Evolutionary conservation across 352 stramenopile species (phyloP).

Genomic region (Phytophthora boehmeriae): DNA sequence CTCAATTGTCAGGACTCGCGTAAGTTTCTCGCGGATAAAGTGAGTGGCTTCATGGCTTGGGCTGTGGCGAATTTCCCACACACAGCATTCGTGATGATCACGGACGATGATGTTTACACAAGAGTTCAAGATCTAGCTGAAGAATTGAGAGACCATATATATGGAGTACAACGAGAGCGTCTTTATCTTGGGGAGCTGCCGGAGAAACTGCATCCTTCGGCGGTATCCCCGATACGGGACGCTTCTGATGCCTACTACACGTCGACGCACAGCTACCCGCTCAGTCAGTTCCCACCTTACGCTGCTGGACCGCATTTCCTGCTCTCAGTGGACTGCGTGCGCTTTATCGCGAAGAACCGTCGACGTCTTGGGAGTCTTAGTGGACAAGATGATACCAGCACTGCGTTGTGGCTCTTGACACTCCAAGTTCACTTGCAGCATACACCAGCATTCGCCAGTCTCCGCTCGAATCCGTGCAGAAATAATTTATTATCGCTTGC

Average conservation of each 20-base stretch:
- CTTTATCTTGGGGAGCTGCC: conserved; percentile 3
- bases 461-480: conserved; percentile 21
- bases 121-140: conserved; percentile 21
- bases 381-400: conserved; percentile 51
- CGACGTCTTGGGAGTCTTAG: conserved; percentile 27
- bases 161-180: background rate
- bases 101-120: conserved; percentile 51
- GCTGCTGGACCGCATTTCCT: conserved; percentile 46
- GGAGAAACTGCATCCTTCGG: conserved; percentile 2
- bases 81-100: conserved; percentile 41
- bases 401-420: conserved; percentile 50
- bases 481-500: conserved; percentile 39
- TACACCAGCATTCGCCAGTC: background rate
- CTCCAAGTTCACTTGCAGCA: conserved; percentile 45
- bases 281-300: conserved; percentile 34
- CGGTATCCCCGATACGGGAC: conserved; percentile 20
- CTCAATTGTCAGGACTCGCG: conserved; percentile 54
- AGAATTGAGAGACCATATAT: background rate
- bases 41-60: conserved; percentile 53
- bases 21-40: conserved; percentile 47
- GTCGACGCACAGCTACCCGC: conserved; percentile 23
- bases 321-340: conserved; percentile 39
- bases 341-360: conserved; percentile 39
- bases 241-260: conserved; percentile 37
- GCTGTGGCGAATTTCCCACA: background rate